Evolutionary conservation across 306 rosid species (phyloP).

Genomic region (Rosa lucieae): DNA sequence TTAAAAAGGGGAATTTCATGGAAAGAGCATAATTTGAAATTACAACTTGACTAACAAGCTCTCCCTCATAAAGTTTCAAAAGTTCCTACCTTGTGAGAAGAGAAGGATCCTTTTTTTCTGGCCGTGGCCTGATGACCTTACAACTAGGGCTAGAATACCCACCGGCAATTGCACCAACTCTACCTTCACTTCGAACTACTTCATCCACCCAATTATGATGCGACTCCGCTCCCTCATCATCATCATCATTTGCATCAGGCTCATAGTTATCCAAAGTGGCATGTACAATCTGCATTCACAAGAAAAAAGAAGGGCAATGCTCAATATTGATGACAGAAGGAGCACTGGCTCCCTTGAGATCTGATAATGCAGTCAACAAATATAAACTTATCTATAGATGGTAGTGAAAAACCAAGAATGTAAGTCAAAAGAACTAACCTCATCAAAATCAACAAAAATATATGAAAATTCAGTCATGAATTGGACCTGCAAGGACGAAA

Average conservation of each 20-base stretch:
- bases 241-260: conserved; percentile 43
- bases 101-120: conserved; percentile 76
- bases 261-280: conserved; percentile 72
- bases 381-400: neutral
- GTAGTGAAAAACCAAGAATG: neutral
- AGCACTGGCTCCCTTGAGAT: neutral
- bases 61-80: conserved; percentile 17
- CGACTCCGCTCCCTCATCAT: conserved; percentile 45
- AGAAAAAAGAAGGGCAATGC: conserved; percentile 1
- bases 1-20: neutral
- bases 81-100: conserved; percentile 55
- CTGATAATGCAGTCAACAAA: neutral
- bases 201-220: conserved; percentile 98
- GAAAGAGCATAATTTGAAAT: neutral
- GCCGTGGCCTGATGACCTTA: conserved; percentile 58
- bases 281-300: conserved; percentile 60
- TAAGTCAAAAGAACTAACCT: conserved; percentile 51
- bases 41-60: neutral
- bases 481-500: conserved; percentile 68
- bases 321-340: neutral
- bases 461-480: conserved; percentile 84
- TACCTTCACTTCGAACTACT: conserved; percentile 78
- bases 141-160: conserved; percentile 46
- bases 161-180: conserved; percentile 51
- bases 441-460: conserved; percentile 73